A percentile compares a stretch with the other conserved stretches of the same genome.
Conservation (phyloP, 2,329 filamentous ascomycete genomes). For the Monosporascus sp. region DNA sequence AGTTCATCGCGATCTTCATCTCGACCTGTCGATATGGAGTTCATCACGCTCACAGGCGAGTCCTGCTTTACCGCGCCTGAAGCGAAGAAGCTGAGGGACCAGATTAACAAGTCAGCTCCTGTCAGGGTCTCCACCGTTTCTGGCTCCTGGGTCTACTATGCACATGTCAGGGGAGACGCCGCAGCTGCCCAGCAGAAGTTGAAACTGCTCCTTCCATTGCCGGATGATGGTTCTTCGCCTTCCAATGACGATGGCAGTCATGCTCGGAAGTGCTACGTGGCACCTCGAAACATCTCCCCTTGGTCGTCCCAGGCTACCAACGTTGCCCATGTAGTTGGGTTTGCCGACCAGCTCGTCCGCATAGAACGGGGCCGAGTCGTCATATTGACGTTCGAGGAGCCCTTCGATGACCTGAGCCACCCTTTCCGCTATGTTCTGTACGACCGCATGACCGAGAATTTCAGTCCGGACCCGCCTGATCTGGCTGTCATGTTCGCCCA, state of each 20-base stretch:
- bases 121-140: constrained; percentile 42
- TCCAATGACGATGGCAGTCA: constrained; percentile 8
- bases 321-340: constrained; percentile 86
- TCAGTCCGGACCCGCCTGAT: constrained; percentile 62
- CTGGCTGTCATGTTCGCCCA: constrained; percentile 76
- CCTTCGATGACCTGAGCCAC: constrained; percentile 40
- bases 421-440: constrained; percentile 68
- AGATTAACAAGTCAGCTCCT: constrained; percentile 32
- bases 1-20: too few relatives aligned
- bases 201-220: constrained; percentile 39
- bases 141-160: constrained; percentile 61
- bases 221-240: constrained; percentile 14
- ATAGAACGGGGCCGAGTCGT: constrained; percentile 85
- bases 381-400: constrained; percentile 55
- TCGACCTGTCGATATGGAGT: constrained; percentile 15
- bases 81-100: constrained; percentile 38
- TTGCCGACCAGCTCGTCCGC: constrained; percentile 63
- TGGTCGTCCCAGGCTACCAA: constrained; percentile 97
- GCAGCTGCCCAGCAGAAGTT: constrained; percentile 34
- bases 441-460: constrained; percentile 92
- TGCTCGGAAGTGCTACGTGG: constrained; percentile 51
- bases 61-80: constrained; percentile 46
- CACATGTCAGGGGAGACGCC: constrained; percentile 50
- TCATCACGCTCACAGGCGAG: constrained; percentile 26
- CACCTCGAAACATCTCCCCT: constrained; percentile 81